Base-by-base conservation (phyloP, 495 filamentous ascomycete genomes). In the Hypoxylon lienhwacheense region DNA sequence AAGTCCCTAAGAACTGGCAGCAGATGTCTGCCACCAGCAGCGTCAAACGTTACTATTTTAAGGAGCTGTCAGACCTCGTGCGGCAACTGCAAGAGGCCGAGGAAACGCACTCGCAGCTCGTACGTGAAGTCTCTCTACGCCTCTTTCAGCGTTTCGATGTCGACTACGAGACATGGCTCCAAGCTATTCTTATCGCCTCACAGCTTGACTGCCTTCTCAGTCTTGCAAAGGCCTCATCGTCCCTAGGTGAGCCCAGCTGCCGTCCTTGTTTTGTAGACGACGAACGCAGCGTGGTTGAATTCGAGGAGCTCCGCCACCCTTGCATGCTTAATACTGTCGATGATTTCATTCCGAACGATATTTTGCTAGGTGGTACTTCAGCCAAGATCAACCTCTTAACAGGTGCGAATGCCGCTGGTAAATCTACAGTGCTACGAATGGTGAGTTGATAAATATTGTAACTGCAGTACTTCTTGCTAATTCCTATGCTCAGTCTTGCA, bases 401-500 rank as follows among this genome's bases (percentile, higher is more conserved):
- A 3, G 93, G 93, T 63, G 93, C 93, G 34, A 99, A 99, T 68
- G 93, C 93, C 5, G 95, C 93, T 42, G 93, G 93, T 67, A 99
- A 99, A 73, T 99, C 93, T 6, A 99, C 93, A n/a, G 81, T 97
- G 45, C 83, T 99, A 14, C 83, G 93, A 55, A 97, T 97, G 95
- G 88, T 91, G 77, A 66, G 79, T 70, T 22, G 29, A 0, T 15
- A 4, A 24, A n/a, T 33, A 22, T 4, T 1, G 0, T 19, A 4
- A 3, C 4, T 17, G 4, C 4, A 53, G 2, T 21, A 14, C 24
- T 22, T 45, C 25, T 70, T 68, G 56, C 47, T 51, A 51, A 57
- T 10, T 68, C 55, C 7, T 19, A 1, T 4, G 4, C 21, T 0
- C 47, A 78, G 75, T 73, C 91, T 25, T 99, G 93, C 66, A 85